Conservation (phyloP, 495 filamentous ascomycete genomes). For the Trichocladium uniseriatum region DNA sequence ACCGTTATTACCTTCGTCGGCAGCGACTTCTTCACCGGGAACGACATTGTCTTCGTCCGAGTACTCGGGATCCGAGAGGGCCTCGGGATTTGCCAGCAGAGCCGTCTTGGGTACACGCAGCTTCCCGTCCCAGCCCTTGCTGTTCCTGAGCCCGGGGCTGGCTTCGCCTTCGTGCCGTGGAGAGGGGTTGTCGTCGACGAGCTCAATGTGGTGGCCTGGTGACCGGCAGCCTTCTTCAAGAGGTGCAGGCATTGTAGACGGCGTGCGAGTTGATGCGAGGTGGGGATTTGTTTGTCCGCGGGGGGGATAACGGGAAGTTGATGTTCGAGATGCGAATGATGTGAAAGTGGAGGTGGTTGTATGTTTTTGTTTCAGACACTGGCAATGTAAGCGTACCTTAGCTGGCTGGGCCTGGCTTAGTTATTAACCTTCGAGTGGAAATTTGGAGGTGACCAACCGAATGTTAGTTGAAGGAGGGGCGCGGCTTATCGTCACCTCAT, state of each 20-base stretch:
- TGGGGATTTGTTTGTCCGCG: too few relatives aligned
- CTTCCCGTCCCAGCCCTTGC: conserved; percentile 92
- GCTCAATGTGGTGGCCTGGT: conserved; percentile 35
- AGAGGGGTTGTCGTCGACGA: conserved; percentile 31
- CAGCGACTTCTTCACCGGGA: conserved; percentile 63
- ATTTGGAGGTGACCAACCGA: background rate
- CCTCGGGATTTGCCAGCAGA: conserved; percentile 64
- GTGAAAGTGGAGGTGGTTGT: too few relatives aligned
- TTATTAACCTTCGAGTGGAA: too few relatives aligned
- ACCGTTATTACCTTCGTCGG: conserved; percentile 62
- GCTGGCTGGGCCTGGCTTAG: background rate
- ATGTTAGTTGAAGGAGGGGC: conserved; percentile 5
- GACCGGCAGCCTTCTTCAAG: conserved; percentile 26
- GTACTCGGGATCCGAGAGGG: conserved; percentile 71
- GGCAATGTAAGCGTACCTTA: too few relatives aligned
- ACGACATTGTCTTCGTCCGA: conserved; percentile 70
- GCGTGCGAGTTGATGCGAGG: background rate
- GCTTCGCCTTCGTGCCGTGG: conserved; percentile 33
- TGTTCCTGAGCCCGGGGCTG: conserved; percentile 42
- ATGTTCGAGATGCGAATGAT: too few relatives aligned
- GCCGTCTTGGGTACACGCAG: conserved; percentile 58
- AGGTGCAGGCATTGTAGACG: conserved; percentile 28
- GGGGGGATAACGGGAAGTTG: too few relatives aligned
- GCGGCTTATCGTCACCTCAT: conserved; percentile 11
- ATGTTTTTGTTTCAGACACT: too few relatives aligned